Percentiles rank a stretch among this genome's conserved stretches.
phyloP scores from a whole-genome alignment of 371 early-diverging fungal species.

The Batkoa obscura region DNA sequence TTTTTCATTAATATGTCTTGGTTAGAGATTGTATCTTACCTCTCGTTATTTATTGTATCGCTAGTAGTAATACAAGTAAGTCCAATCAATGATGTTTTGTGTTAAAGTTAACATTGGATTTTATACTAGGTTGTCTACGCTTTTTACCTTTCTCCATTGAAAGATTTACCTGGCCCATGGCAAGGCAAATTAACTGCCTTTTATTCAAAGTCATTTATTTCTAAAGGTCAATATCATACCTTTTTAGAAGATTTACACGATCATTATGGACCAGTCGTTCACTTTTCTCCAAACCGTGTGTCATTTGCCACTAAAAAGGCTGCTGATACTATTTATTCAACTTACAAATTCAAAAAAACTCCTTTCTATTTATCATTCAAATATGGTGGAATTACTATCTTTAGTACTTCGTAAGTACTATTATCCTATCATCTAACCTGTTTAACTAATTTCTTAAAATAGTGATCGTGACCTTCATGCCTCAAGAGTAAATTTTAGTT shows the following conservation, averaged over 20 bases:
- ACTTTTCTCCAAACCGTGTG: not conserved
- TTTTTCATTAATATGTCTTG: no score
- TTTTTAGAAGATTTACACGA: not conserved
- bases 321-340: not conserved
- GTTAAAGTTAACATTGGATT: no score
- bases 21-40: no score
- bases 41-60: no score
- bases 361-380: not conserved
- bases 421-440: no score
- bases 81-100: no score
- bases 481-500: no score
- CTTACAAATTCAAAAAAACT: not conserved
- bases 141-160: not conserved
- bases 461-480: no score
- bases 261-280: not conserved
- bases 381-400: not conserved
- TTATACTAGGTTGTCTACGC: no score
- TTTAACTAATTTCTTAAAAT: no score
- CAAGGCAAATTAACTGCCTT: not conserved
- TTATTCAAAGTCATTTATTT: not conserved
- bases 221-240: not conserved
- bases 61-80: no score
- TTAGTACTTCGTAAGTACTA: not conserved
- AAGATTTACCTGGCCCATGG: not conserved
- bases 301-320: not conserved